phyloP scores from a whole-genome alignment of 2,329 filamentous ascomycete genomes.

The Tolypocladium endophyticum region DNA sequence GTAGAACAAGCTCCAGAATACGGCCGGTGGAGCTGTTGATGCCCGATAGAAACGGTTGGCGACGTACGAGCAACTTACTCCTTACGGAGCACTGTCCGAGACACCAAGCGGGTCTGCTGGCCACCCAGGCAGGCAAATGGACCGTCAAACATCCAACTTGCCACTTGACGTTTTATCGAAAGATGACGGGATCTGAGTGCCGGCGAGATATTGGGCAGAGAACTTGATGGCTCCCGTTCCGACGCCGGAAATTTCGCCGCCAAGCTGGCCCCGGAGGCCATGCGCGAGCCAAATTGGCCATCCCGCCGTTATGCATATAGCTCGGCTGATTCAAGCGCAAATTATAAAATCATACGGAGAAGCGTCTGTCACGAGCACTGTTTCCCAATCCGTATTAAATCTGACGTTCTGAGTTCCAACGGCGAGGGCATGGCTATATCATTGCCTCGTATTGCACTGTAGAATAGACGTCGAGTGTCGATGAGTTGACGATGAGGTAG shows the following conservation, averaged over 20 bases:
- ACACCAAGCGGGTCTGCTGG: not conserved
- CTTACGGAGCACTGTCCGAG: not conserved
- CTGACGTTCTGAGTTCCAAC: not conserved
- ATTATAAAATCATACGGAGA: not conserved
- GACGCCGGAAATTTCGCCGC: not conserved
- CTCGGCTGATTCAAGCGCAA: not conserved
- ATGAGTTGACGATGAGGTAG: not conserved
- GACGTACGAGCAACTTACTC: too few species aligned
- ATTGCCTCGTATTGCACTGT: not conserved
- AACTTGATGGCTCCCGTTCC: not conserved
- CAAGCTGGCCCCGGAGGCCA: not conserved
- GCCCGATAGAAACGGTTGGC: not conserved
- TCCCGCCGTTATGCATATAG: not conserved
- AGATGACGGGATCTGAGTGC: not conserved
- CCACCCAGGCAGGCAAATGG: not conserved
- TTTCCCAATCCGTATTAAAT: too few species aligned
- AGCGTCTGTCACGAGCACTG: not conserved
- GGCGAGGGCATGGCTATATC: not conserved
- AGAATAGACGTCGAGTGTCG: not conserved
- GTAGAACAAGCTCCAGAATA: not conserved
- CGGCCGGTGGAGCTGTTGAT: not conserved
- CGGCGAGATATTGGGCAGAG: not conserved
- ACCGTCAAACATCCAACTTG: not conserved
- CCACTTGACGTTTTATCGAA: not conserved
- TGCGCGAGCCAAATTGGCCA: not conserved